Percentiles rank a stretch among this genome's conserved stretches.
These are phyloP conservation scores for Xylariaceae sp. DNA, from an alignment of 2,329 filamentous ascomycete genomes.

Conservation along the genomic window DNA sequence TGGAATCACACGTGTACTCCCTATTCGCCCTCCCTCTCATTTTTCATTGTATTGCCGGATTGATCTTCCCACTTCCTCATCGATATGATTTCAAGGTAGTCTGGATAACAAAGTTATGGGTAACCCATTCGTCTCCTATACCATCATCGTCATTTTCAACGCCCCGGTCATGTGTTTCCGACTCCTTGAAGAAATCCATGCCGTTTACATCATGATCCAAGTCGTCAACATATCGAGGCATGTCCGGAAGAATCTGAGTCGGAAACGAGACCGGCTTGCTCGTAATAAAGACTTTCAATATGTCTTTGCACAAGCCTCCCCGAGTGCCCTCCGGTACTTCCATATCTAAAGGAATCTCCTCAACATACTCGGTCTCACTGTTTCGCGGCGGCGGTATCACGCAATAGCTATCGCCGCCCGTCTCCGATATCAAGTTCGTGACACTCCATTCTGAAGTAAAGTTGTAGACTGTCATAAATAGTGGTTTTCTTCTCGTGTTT, in stretches of 20 bases:
- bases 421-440: background rate
- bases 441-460: background rate
- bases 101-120: background rate
- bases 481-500: background rate
- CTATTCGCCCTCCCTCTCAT: background rate
- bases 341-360: background rate
- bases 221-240: background rate
- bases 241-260: background rate
- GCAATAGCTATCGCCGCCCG: conserved; percentile 1
- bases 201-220: background rate
- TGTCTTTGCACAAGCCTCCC: background rate
- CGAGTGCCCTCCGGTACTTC: background rate
- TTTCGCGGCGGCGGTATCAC: conserved; percentile 1
- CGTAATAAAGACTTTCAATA: conserved; percentile 12
- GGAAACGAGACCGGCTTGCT: conserved; percentile 6
- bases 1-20: background rate
- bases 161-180: background rate
- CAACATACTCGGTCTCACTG: background rate
- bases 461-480: background rate
- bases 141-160: background rate
- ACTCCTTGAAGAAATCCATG: background rate
- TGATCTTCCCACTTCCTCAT: background rate
- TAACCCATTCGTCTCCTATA: background rate
- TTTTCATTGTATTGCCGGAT: background rate
- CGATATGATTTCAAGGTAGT: background rate